Percentiles rank a stretch among this genome's conserved stretches.
These are phyloP conservation scores for Suillus variegatus DNA, from an alignment of 768 basidiomycete genomes.

Conservation along the genomic window DNA sequence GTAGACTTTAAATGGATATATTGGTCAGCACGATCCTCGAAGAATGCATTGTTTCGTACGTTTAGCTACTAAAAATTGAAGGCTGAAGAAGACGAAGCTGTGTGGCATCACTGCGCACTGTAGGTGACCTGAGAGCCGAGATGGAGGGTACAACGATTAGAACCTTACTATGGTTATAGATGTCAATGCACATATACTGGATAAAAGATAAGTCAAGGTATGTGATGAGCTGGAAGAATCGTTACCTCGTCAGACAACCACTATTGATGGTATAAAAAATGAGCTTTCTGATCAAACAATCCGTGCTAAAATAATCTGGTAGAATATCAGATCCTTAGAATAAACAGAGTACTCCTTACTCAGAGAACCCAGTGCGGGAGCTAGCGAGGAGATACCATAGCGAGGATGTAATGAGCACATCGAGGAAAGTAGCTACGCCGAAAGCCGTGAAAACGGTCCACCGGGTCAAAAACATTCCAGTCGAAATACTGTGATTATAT, in stretches of 20 bases:
- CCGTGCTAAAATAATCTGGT: not conserved
- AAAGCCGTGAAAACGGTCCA: not conserved
- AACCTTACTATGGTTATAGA: not conserved
- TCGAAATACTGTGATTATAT: not conserved
- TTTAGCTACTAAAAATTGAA: not conserved
- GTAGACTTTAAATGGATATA: not conserved
- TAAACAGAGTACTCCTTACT: not conserved
- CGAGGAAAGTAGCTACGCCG: not conserved
- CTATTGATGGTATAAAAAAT: not conserved
- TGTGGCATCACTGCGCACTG: slow-evolving; percentile 1
- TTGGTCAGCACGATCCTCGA: not conserved
- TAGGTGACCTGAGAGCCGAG: not conserved
- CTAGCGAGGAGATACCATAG: slow-evolving; percentile 7
- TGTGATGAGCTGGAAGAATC: no score
- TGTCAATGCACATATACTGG: not conserved
- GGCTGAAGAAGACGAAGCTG: not conserved
- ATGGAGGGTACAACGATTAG: not conserved
- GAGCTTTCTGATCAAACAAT: slow-evolving; percentile 1
- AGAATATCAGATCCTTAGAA: not conserved
- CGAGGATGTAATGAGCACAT: not conserved
- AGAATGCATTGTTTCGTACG: not conserved
- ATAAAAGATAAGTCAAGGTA: not conserved
- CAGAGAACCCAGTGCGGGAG: not conserved
- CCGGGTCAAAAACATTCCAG: not conserved
- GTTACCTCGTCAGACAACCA: slow-evolving; percentile 7